Percentiles rank a stretch among this genome's conserved stretches.
Conservation (phyloP, 441 rosid genomes). For the Raphanus hybrid region DNA sequence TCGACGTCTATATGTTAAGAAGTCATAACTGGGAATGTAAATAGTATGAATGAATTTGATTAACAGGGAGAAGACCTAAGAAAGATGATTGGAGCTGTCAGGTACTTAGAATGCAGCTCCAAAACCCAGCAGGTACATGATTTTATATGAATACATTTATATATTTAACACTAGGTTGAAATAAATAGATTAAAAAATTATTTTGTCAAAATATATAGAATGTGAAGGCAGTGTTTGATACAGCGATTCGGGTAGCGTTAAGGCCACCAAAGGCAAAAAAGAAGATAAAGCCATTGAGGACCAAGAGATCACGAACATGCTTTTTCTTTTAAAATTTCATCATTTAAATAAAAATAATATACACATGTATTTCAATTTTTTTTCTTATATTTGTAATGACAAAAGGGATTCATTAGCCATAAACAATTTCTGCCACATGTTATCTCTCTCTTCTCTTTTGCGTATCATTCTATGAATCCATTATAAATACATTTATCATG, state of each 20-base stretch:
- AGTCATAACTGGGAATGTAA: neutral
- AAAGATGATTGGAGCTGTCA: slow-evolving; percentile 79
- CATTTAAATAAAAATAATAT: neutral
- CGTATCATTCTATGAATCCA: neutral
- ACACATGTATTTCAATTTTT: neutral
- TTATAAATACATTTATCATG: too few species aligned
- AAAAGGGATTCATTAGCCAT: neutral
- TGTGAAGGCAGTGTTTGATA: slow-evolving; percentile 89
- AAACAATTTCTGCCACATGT: neutral
- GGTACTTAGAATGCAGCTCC: slow-evolving; percentile 90
- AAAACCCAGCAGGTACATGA: slow-evolving; percentile 81
- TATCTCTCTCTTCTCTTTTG: neutral
- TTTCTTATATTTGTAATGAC: neutral
- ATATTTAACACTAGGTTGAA: neutral
- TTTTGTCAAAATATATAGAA: slow-evolving; percentile 47
- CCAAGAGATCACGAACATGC: slow-evolving; percentile 53
- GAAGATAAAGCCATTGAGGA: slow-evolving; percentile 44
- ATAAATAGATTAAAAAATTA: neutral
- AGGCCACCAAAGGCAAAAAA: slow-evolving; percentile 79
- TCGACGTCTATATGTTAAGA: neutral
- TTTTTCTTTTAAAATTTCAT: slow-evolving; percentile 48
- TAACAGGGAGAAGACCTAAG: slow-evolving; percentile 83
- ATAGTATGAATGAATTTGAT: slow-evolving; percentile 22
- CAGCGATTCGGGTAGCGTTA: slow-evolving; percentile 76
- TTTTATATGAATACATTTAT: neutral